phyloP scores from a whole-genome alignment of 192 early-diverging fungal species.

The Fimicolochytrium jonesii region DNA sequence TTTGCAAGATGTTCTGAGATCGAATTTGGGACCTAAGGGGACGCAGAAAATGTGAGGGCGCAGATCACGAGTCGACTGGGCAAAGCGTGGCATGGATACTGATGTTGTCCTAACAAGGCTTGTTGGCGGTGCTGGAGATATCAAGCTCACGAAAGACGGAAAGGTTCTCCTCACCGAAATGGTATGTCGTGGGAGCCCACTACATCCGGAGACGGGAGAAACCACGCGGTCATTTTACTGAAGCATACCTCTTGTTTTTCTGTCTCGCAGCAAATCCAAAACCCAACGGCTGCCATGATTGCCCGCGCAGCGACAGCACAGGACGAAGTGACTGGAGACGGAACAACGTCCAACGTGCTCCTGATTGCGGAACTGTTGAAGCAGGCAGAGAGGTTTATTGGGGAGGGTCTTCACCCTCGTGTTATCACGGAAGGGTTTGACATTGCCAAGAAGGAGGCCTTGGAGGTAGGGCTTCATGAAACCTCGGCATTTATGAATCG shows the following conservation, averaged over 20 bases:
- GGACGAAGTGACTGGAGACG: constrained; percentile 98
- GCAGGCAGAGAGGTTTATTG: constrained; percentile 86
- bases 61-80: no score
- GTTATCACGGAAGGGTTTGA: constrained; percentile 97
- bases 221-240: no score
- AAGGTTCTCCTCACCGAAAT: constrained; percentile 98
- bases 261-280: constrained; percentile 90
- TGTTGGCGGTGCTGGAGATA: constrained; percentile 91
- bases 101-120: no score
- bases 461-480: constrained; percentile 61
- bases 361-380: constrained; percentile 96
- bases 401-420: constrained; percentile 95
- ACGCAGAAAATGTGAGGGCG: constrained; percentile 93
- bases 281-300: constrained; percentile 99
- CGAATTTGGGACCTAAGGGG: constrained; percentile 96
- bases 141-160: constrained; percentile 98
- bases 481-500: neutral
- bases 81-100: no score
- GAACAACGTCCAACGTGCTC: constrained; percentile 95
- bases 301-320: constrained; percentile 98
- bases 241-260: no score
- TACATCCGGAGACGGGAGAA: no score
- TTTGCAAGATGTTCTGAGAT: constrained; percentile 90
- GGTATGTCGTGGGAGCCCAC: no score
- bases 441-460: constrained; percentile 90